Evolutionary conservation across 371 early-diverging fungal species (phyloP).

Genomic region (Mortierella sp.): DNA sequence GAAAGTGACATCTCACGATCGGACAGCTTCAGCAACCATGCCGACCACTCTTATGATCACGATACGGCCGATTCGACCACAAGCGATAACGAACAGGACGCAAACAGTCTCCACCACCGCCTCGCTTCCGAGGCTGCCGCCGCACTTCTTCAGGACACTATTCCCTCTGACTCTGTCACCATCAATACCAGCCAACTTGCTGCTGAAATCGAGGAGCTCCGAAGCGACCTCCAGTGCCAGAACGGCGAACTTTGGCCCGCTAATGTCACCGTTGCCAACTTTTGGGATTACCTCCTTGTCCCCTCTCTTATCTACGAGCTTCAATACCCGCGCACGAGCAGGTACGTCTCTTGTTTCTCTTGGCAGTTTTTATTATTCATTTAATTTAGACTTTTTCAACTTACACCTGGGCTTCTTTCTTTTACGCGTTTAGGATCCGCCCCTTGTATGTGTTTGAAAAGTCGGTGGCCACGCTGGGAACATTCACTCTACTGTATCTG

Average conservation of each 20-base stretch:
- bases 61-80: not conserved
- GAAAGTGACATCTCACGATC: slow-evolving; percentile 8
- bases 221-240: slow-evolving; percentile 69
- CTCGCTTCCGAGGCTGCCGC: slow-evolving; percentile 31
- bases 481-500: slow-evolving; percentile 84
- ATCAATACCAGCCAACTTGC: slow-evolving; percentile 48
- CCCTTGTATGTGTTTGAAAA: slow-evolving; percentile 91
- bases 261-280: slow-evolving; percentile 88
- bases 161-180: slow-evolving; percentile 3
- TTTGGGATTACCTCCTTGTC: slow-evolving; percentile 88
- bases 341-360: slow-evolving; percentile 59
- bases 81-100: slow-evolving; percentile 13
- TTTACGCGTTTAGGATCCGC: slow-evolving; percentile 74
- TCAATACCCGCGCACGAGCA: slow-evolving; percentile 91
- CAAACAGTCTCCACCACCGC: slow-evolving; percentile 23
- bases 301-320: slow-evolving; percentile 95
- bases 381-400: not conserved
- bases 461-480: slow-evolving; percentile 83
- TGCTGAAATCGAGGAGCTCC: slow-evolving; percentile 68
- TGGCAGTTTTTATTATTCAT: not conserved
- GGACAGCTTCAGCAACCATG: not conserved
- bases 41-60: slow-evolving; percentile 1
- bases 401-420: not conserved
- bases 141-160: slow-evolving; percentile 23
- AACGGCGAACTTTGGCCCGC: slow-evolving; percentile 74